Conservation (phyloP, 495 filamentous ascomycete genomes). For the Aspergillus cavernicola region DNA sequence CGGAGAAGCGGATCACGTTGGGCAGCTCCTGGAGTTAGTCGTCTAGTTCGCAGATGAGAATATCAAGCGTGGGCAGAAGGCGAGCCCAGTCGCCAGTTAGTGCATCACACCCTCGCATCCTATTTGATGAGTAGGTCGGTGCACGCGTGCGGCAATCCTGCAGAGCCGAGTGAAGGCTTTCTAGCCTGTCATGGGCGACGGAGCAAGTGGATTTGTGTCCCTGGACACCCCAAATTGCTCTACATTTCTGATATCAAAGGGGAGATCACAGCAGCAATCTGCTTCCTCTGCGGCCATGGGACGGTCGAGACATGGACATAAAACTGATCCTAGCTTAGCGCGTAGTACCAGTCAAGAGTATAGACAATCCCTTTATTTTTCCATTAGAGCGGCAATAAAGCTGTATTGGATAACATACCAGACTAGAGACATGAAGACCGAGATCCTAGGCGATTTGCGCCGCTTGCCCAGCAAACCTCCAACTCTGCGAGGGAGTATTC, state of each 20-base stretch:
- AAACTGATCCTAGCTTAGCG: not conserved
- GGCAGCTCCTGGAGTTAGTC: not conserved
- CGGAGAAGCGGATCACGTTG: not conserved
- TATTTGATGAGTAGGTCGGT: not conserved
- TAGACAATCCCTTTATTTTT: not conserved
- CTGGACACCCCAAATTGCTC: not conserved
- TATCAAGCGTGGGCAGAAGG: not conserved
- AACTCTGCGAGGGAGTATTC: not conserved
- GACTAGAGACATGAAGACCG: not conserved
- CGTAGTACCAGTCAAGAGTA: not conserved
- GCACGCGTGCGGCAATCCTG: not conserved
- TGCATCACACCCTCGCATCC: not conserved
- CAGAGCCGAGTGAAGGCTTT: not conserved
- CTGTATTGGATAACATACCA: not conserved
- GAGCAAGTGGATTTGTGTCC: too few species aligned
- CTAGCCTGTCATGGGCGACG: not conserved
- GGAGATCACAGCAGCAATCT: constrained; percentile 1
- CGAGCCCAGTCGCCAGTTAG: not conserved
- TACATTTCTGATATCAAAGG: not conserved
- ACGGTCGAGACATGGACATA: not conserved
- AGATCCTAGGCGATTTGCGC: not conserved
- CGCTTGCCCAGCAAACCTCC: not conserved
- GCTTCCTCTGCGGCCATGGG: not conserved
- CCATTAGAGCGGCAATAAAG: not conserved
- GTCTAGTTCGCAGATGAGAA: not conserved